Conservation (phyloP, 2,329 filamentous ascomycete species). For the Samsoniella hepiali region DNA sequence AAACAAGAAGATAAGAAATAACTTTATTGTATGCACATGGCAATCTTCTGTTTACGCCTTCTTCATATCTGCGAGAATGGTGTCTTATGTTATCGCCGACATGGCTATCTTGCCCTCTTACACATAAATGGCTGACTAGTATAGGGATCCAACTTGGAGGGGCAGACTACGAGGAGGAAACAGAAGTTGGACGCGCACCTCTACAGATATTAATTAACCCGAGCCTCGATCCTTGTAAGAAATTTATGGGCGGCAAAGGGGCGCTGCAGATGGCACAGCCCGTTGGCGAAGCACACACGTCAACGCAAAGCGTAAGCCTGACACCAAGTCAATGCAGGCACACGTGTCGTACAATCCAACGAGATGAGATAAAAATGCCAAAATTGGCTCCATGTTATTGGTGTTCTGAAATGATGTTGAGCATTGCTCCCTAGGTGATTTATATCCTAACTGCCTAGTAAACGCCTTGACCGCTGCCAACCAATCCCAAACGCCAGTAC, state of each 20-base stretch:
- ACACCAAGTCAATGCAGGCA: not conserved
- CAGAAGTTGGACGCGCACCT: no score
- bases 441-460: not conserved
- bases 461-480: slow-evolving; percentile 7
- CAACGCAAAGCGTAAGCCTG: not conserved
- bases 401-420: not conserved
- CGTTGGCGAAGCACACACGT: not conserved
- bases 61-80: no score
- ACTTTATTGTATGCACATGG: no score
- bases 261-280: not conserved
- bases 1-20: no score
- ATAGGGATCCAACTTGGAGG: no score
- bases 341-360: not conserved
- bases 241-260: not conserved
- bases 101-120: no score
- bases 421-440: not conserved
- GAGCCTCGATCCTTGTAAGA: no score
- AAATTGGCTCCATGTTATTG: not conserved
- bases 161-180: no score
- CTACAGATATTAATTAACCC: no score
- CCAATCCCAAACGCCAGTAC: slow-evolving; percentile 10
- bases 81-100: no score
- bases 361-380: not conserved
- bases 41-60: no score
- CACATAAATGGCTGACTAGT: no score